phyloP scores from a whole-genome alignment of 306 rosid genomes.

The Lagenaria siceraria region DNA sequence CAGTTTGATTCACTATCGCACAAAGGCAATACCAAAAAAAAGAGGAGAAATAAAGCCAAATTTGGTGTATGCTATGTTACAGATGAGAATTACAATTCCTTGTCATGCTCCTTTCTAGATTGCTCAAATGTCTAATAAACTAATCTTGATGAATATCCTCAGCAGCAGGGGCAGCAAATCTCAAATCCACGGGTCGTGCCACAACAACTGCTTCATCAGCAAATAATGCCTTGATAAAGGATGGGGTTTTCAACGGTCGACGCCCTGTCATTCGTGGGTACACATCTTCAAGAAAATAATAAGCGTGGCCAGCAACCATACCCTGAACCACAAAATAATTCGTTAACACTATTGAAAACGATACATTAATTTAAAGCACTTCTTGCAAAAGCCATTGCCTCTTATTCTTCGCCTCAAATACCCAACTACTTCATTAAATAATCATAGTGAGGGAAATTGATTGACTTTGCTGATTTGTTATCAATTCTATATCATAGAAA shows the following conservation, averaged over 20 bases:
- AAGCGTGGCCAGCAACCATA: conserved; percentile 96
- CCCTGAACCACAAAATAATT: conserved; percentile 36
- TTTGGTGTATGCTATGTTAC: background rate
- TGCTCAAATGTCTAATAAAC: conserved; percentile 14
- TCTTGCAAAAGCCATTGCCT: background rate
- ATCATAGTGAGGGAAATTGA: background rate
- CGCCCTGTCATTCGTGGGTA: conserved; percentile 91
- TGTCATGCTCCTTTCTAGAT: background rate
- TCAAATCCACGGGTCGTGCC: conserved; percentile 58
- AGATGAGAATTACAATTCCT: conserved; percentile 1
- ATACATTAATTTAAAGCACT: background rate
- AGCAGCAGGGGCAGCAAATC: conserved; percentile 69
- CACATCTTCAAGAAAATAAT: conserved; percentile 88
- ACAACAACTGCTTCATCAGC: conserved; percentile 84
- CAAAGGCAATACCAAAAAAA: background rate
- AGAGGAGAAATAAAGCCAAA: background rate
- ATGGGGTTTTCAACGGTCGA: conserved; percentile 74
- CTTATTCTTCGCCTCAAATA: background rate
- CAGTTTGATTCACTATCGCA: background rate
- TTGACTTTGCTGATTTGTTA: background rate
- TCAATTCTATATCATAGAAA: background rate
- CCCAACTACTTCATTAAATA: background rate
- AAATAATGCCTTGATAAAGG: conserved; percentile 70
- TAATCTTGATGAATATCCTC: conserved; percentile 48
- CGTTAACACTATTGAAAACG: background rate